Conservation (phyloP, 805 yeast genomes). For the Metschnikowia matae region DNA sequence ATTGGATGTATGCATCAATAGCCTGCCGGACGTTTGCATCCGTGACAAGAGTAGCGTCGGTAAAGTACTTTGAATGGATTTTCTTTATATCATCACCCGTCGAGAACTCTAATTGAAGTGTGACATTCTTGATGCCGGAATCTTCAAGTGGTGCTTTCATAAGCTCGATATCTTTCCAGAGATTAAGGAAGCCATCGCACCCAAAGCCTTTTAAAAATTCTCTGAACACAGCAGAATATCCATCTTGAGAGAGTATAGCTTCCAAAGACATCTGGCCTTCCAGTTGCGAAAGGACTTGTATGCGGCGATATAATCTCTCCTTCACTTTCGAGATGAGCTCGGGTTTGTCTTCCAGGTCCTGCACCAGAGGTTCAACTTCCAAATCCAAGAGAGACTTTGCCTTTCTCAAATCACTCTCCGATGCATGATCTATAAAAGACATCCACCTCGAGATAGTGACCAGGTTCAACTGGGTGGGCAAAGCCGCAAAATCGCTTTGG, state of each 20-base stretch:
- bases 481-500: neutral
- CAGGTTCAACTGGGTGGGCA: neutral
- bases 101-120: conserved; percentile 39
- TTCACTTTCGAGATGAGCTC: neutral
- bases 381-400: neutral
- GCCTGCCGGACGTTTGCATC: neutral
- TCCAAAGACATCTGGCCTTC: conserved; percentile 5
- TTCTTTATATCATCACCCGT: conserved; percentile 51
- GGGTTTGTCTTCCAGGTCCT: neutral
- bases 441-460: conserved; percentile 1
- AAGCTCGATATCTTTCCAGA: conserved; percentile 64
- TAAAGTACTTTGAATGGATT: conserved; percentile 45
- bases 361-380: neutral
- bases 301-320: neutral
- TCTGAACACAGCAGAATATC: conserved; percentile 10
- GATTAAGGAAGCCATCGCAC: conserved; percentile 38
- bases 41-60: conserved; percentile 10
- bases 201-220: conserved; percentile 13
- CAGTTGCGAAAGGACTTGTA: neutral
- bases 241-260: conserved; percentile 8
- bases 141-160: conserved; percentile 73
- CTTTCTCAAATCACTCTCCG: neutral
- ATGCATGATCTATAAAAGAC: conserved; percentile 1
- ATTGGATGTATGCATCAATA: conserved; percentile 9
- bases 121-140: conserved; percentile 23